Evolutionary conservation across 179 eudicot species (phyloP), one percentile per base, ranked within the genome.

Genomic region (Silene vulgaris): DNA sequence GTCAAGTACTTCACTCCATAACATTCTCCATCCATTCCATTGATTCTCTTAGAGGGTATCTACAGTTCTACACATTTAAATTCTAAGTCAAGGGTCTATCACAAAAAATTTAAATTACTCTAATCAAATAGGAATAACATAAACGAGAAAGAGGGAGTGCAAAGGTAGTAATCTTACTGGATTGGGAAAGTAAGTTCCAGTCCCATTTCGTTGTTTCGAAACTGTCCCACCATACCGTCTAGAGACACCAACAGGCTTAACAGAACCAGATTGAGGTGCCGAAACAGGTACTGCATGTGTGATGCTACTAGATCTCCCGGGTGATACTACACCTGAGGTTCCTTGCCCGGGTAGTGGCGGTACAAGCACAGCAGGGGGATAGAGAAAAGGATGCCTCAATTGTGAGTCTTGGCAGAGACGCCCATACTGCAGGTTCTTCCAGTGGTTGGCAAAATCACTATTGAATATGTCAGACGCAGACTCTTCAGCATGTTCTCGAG

Each of bases 121-220:
- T 16, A 56, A 16, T 52, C 59, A 52, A 2, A 16, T 52, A n/a
- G 19, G 7, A 16, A 56, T n/a, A 56, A 16, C 20, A n/a, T 16
- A n/a, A 56, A 4, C 17, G 17, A 56, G 60, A 54, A 50, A 54
- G 19, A 56, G 20, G 60, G 19, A 56, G 60, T 14, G 19, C 5
- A 62, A 50, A 48, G 65, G 68, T 67, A 61, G 75, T 6, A 19
- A 21, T 20, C 82, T 84, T 84, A 87, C 90, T 52, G 85, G 88
- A 79, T 80, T 85, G 57, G 90, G 90, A 21, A 87, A 80, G 78
- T 87, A 87, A 48, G 90, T 87, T 74, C 90, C 90, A 23, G 87
- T 87, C 43, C 90, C 90, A 75, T 73, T 72, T 71, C 90, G 87
- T 65, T 79, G 73, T 74, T 82, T 82, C 37, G 87, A 80, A 40